Evolutionary conservation across 768 basidiomycete species (phyloP).

Genomic region (Boletus rubroflammeus): DNA sequence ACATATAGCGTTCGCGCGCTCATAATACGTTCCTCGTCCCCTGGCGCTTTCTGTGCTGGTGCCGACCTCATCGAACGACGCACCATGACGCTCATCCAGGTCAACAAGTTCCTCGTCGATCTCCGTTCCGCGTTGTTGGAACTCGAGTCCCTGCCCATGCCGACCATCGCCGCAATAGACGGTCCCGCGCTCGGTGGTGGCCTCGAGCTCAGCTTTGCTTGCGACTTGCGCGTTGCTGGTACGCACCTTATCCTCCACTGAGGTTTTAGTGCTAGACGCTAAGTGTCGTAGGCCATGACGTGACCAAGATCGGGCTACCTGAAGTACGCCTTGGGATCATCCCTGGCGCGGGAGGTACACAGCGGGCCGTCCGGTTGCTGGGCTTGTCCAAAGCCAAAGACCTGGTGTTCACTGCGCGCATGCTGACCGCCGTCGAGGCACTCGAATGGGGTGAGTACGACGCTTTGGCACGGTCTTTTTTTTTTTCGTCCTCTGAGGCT

Average conservation of each 20-base stretch:
- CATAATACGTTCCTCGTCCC: slow-evolving; percentile 74
- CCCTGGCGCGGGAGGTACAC: slow-evolving; percentile 88
- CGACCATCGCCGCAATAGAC: slow-evolving; percentile 90
- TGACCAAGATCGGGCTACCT: slow-evolving; percentile 85
- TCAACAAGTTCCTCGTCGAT: slow-evolving; percentile 73
- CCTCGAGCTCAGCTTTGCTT: slow-evolving; percentile 80
- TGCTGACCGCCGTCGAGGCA: slow-evolving; percentile 64
- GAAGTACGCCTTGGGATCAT: slow-evolving; percentile 81
- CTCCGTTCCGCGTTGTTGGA: slow-evolving; percentile 67
- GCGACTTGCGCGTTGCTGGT: slow-evolving; percentile 91
- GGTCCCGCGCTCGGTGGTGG: slow-evolving; percentile 94
- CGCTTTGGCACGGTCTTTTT: not conserved
- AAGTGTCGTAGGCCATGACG: slow-evolving; percentile 46
- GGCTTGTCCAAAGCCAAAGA: slow-evolving; percentile 82
- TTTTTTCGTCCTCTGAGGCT: slow-evolving; percentile 1
- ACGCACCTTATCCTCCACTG: slow-evolving; percentile 19
- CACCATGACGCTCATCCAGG: slow-evolving; percentile 73
- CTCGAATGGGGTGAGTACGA: slow-evolving; percentile 57
- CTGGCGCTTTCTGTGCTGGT: slow-evolving; percentile 86
- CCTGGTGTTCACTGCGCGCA: slow-evolving; percentile 77
- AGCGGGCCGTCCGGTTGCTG: slow-evolving; percentile 72
- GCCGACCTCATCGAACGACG: slow-evolving; percentile 85
- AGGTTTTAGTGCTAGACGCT: not conserved
- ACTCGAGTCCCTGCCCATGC: slow-evolving; percentile 81
- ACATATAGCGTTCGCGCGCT: slow-evolving; percentile 64